Conservation (phyloP, 2,329 filamentous ascomycete genomes). For the Capronia epimyces region DNA sequence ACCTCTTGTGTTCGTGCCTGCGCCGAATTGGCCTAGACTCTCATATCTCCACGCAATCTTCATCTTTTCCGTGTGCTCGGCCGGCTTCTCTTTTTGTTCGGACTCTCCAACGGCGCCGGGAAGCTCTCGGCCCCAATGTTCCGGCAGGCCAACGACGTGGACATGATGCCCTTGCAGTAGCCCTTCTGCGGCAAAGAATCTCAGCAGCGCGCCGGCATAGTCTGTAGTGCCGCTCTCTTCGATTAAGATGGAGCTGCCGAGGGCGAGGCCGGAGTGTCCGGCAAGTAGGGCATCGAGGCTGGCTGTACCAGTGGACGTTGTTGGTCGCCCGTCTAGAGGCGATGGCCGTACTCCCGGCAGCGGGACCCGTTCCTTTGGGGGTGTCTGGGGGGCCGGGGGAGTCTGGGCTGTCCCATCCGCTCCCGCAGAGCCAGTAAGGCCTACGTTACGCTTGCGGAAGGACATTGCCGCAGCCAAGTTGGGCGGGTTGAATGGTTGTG, state of each 20-base stretch:
- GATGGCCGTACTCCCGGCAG: conserved; percentile 68
- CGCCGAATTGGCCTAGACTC: conserved; percentile 65
- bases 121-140: conserved; percentile 75
- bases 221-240: conserved; percentile 92
- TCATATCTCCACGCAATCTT: conserved; percentile 99
- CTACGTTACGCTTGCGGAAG: conserved; percentile 63
- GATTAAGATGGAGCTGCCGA: conserved; percentile 74
- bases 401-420: conserved; percentile 29
- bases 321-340: conserved; percentile 76
- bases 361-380: conserved; percentile 29
- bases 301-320: conserved; percentile 83
- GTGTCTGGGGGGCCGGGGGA: conserved; percentile 7
- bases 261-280: conserved; percentile 75
- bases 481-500: neutral
- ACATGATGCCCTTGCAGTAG: conserved; percentile 85
- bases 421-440: conserved; percentile 42
- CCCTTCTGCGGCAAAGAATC: conserved; percentile 90
- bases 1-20: conserved; percentile 56
- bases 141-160: conserved; percentile 74
- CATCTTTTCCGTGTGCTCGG: conserved; percentile 66
- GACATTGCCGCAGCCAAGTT: conserved; percentile 47
- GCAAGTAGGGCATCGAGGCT: conserved; percentile 81
- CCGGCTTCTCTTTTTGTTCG: conserved; percentile 42
- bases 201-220: conserved; percentile 75
- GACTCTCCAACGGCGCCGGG: conserved; percentile 62